Evolutionary conservation across 2,329 filamentous ascomycete species (phyloP), one percentile per base, ranked within the genome.

Genomic region (Xylariaceae sp.): DNA sequence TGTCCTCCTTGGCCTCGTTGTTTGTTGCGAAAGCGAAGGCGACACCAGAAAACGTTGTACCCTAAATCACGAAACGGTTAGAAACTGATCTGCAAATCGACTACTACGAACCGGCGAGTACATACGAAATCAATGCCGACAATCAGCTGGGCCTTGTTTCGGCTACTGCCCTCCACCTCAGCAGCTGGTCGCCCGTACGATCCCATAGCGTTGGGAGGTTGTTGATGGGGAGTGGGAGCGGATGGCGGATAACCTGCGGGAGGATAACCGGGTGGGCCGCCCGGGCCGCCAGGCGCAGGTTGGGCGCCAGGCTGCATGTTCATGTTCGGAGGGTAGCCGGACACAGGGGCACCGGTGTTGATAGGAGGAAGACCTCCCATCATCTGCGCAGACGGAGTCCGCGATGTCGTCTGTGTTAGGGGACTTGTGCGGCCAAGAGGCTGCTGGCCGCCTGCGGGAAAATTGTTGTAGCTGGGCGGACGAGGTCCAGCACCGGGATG

Each of bases 71-170:
- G 60, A 60, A 17, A 65, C 47, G 49, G 64, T 70, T 13, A 53
- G 44, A 4, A 47, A 55, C n/a, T 45, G 5, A 45, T 45, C 41
- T 45, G 37, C 37, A 41, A 9, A 41, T 41, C 30, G 6, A 13
- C n/a, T 17, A 56, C 7, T 37, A 7, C 45, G 11, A 50, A 50
- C 11, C 11, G 48, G 4, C 15, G 15, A 44, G 37, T 7, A 76
- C 87, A 78, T 79, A 96, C 94, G 81, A 99, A 99, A 77, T 99
- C 94, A 73, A 99, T 97, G 67, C 94, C 94, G 57, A 99, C 94
- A 74, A 99, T 99, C 70, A 99, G 81, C 79, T 97, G 94, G 56
- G 94, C 90, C 80, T 97, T 97, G 79, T 88, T 96, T 73, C 90
- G 86, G 70, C 88, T 91, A 68, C 87, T 90, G 61, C 90, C 92